Evolutionary conservation across 2,329 filamentous ascomycete species (phyloP), one percentile per base, ranked within the genome.

Genomic region (Pseudofabraea citricarpa): DNA sequence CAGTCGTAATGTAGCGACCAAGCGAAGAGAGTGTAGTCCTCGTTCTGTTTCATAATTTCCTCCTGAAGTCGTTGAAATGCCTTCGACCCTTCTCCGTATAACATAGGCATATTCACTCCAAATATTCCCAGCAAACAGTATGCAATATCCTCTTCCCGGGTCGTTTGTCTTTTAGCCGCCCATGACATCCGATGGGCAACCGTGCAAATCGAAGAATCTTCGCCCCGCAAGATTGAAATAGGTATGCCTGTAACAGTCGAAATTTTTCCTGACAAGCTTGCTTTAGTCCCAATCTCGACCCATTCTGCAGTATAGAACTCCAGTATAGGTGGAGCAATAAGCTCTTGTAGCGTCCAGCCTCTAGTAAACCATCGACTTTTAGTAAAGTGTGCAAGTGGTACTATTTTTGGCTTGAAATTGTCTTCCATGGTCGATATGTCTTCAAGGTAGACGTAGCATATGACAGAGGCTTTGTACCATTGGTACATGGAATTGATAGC

Each of bases 111-210:
- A 24, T 66, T 64, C 21, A 72, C 58, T 1, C 56, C 55, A 20
- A 72, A 71, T 0, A 72, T 54, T 0, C 69, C 69, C 4, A 72
- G 45, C 0, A 72, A 52, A 9, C 60, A 68, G 27, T 72, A 72
- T 0, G 68, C 66, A 16, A 59, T 57, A 29, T 71, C 70, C 38
- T 72, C 68, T 0, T 39, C 9, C 2, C 63, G 49, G 0, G 56
- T 60, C 0, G 66, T 68, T 2, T 50, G 19, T 0, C 68, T 56
- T 4, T 52, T 37, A 0, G 64, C 54, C 1, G 67, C 67, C 67
- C 67, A 45, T 13, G 39, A 33, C 27, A 41, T 42, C 31, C 24
- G 12, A 27, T 45, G 7, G 65, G 63, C n/a, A 64, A 60, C 31
- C 0, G 21, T 22, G 23, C n/a, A 33, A 19, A 20, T 27, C 6